Percentiles rank a stretch among this genome's conserved stretches.
phyloP scores from a whole-genome alignment of 768 basidiomycete species.

The Russula dissimulans region DNA sequence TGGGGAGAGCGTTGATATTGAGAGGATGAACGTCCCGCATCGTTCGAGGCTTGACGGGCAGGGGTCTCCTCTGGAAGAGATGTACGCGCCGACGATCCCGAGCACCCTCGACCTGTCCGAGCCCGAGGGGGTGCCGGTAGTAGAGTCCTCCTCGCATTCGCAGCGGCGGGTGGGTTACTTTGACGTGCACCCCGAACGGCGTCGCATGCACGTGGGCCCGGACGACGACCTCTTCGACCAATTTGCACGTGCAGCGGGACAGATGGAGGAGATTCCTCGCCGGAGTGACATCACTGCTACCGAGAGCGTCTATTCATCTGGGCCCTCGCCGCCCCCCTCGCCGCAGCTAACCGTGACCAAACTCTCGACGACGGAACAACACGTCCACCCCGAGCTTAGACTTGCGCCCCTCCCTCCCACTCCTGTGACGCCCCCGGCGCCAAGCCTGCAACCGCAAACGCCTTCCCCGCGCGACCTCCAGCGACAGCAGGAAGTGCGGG shows the following conservation, averaged over 20 bases:
- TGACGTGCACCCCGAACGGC: conserved; percentile 68
- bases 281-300: not conserved
- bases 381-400: not conserved
- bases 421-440: not conserved
- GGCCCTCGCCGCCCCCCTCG: not conserved
- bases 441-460: not conserved
- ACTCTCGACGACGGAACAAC: not conserved
- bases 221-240: conserved; percentile 5
- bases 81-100: conserved; percentile 9
- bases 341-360: not conserved
- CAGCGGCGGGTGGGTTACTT: conserved; percentile 54
- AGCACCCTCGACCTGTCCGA: not conserved
- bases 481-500: conserved; percentile 9
- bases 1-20: conserved; percentile 24
- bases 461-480: not conserved
- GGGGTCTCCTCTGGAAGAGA: not conserved
- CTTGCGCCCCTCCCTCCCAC: not conserved
- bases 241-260: conserved; percentile 11
- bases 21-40: conserved; percentile 19
- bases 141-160: not conserved
- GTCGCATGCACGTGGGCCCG: conserved; percentile 24
- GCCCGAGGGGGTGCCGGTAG: conserved; percentile 24
- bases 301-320: conserved; percentile 8
- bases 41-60: conserved; percentile 6
- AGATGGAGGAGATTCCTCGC: conserved; percentile 21